These are phyloP conservation scores for Colletotrichum sp. DNA, from an alignment of 2,329 filamentous ascomycete genomes.

Conservation along the genomic window DNA sequence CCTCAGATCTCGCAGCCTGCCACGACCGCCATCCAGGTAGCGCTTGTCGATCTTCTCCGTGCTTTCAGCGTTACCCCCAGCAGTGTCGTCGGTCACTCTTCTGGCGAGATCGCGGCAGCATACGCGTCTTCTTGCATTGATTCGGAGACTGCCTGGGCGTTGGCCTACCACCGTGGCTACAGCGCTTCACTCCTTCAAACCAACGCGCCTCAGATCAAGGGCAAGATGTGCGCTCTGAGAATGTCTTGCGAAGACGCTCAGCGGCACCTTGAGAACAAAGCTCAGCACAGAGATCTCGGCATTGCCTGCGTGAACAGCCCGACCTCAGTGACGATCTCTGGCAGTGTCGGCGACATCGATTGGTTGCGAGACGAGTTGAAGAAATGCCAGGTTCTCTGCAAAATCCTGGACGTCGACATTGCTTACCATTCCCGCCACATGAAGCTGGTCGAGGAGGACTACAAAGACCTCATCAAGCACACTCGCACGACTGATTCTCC, in stretches of 20 bases:
- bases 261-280: slow-evolving; percentile 28
- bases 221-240: slow-evolving; percentile 47
- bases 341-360: slow-evolving; percentile 34
- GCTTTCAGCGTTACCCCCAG: slow-evolving; percentile 35
- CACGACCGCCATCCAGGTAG: slow-evolving; percentile 46
- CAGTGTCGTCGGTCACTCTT: slow-evolving; percentile 49
- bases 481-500: slow-evolving; percentile 21
- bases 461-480: slow-evolving; percentile 30
- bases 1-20: slow-evolving; percentile 45
- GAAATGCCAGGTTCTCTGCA: slow-evolving; percentile 34
- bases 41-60: slow-evolving; percentile 43
- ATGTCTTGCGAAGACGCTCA: slow-evolving; percentile 32
- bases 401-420: slow-evolving; percentile 38
- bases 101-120: slow-evolving; percentile 52
- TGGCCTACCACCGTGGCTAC: slow-evolving; percentile 46
- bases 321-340: slow-evolving; percentile 48
- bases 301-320: slow-evolving; percentile 52
- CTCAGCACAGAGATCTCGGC: slow-evolving; percentile 26
- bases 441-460: slow-evolving; percentile 40
- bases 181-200: slow-evolving; percentile 32
- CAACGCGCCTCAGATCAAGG: slow-evolving; percentile 32
- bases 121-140: slow-evolving; percentile 42
- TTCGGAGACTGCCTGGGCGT: slow-evolving; percentile 41
- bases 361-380: slow-evolving; percentile 35
- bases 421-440: slow-evolving; percentile 54